Conservation (phyloP, 139 green algal species). For the Chlorella sp. region DNA sequence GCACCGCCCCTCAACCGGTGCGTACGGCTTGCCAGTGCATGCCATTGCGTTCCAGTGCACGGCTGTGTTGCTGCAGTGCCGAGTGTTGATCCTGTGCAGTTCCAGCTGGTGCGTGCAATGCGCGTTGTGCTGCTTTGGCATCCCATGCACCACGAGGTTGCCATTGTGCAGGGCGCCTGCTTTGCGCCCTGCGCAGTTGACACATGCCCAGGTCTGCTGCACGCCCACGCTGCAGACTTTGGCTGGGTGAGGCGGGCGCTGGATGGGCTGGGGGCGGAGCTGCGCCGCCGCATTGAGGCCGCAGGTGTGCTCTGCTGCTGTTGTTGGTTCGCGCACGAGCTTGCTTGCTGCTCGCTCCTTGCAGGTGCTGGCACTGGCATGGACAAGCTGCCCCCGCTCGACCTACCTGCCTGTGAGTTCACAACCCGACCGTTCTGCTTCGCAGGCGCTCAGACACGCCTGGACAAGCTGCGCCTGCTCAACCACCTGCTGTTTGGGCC, state of each 20-base stretch:
- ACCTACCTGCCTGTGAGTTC: no score
- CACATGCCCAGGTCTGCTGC: not conserved
- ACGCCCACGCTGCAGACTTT: not conserved
- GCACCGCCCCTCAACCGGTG: slow-evolving; percentile 3
- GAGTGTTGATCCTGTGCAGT: not conserved
- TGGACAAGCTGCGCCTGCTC: slow-evolving; percentile 42
- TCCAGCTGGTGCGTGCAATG: no score
- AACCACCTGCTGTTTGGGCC: slow-evolving; percentile 51
- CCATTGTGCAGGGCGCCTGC: no score
- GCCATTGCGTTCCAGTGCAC: no score
- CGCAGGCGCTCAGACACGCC: not conserved
- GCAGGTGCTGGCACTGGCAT: not conserved
- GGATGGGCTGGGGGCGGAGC: slow-evolving; percentile 32
- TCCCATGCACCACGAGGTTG: no score
- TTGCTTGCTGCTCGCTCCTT: no score
- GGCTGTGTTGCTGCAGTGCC: not conserved
- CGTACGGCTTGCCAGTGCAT: not conserved
- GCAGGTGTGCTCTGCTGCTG: not conserved
- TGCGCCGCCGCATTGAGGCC: slow-evolving; percentile 32
- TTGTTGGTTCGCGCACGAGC: not conserved
- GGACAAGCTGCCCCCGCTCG: not conserved
- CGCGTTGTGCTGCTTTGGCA: no score
- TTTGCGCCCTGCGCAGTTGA: not conserved
- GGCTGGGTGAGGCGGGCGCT: slow-evolving; percentile 24
- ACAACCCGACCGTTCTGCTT: slow-evolving; percentile 1